A percentile compares a stretch with the other conserved stretches of the same genome.
Conservation (phyloP, 2,329 filamentous ascomycete genomes). For the Ceratocystis albifundus region DNA sequence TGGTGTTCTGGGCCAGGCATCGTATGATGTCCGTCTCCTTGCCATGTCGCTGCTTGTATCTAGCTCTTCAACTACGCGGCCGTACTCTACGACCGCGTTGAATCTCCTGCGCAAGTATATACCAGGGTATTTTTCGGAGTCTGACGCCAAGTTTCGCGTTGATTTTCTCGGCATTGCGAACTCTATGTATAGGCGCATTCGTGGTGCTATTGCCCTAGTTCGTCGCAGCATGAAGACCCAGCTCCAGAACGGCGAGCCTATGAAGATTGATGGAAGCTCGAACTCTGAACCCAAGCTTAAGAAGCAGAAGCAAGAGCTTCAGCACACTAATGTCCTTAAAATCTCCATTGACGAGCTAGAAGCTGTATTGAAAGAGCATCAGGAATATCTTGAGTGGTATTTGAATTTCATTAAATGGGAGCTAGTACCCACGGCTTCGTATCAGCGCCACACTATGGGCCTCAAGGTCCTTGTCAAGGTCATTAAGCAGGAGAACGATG, state of each 20-base stretch:
- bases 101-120: conserved; percentile 53
- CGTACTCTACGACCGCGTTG: conserved; percentile 54
- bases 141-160: conserved; percentile 75
- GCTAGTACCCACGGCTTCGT: conserved; percentile 69
- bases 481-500: conserved; percentile 57
- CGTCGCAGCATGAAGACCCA: conserved; percentile 34
- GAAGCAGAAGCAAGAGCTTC: conserved; percentile 29
- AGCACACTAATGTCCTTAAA: conserved; percentile 33
- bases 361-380: conserved; percentile 39
- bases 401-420: conserved; percentile 59
- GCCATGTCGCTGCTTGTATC: conserved; percentile 69
- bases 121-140: conserved; percentile 64
- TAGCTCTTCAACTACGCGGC: conserved; percentile 61
- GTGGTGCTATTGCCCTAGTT: conserved; percentile 51
- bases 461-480: conserved; percentile 58
- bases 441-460: conserved; percentile 76
- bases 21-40: conserved; percentile 59
- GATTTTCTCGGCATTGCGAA: conserved; percentile 65
- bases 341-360: conserved; percentile 32
- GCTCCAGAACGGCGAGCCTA: conserved; percentile 30
- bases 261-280: conserved; percentile 29
- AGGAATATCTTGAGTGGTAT: conserved; percentile 64
- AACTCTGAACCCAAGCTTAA: conserved; percentile 21
- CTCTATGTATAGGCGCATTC: conserved; percentile 63
- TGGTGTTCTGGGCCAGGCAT: conserved; percentile 43